Base-by-base conservation (phyloP, 2,329 filamentous ascomycete species). In the Aschersonia sp. region DNA sequence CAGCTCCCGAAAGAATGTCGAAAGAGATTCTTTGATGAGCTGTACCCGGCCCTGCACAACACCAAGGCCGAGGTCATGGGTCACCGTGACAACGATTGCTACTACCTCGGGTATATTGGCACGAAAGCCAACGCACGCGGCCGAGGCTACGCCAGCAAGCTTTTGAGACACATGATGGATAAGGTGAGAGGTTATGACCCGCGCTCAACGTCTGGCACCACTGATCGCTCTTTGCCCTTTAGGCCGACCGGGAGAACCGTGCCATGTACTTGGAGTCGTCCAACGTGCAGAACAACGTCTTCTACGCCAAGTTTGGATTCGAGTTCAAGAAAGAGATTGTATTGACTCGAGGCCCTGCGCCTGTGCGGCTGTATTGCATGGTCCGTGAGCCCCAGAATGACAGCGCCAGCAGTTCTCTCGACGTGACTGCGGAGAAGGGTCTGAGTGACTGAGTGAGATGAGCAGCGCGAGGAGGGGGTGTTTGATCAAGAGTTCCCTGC, bases 61-160 rank as follows among this genome's bases (percentile, higher is more conserved):
- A 82, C 82, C 58, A 89, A 89, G 69, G 68, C 72, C 51, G 71
- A 77, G 51, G 72, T 85, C 51, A 75, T 92, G 63, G 81, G 82
- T 29, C 70, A 75, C 40, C 73, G 79, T 46, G 81, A 87, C 59
- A 62, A 70, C 55, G 71, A 83, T 51, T 80, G 76, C 59, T 92
- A 85, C 73, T 92, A 92, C 62, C 78, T 94, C 47, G 84, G 88
- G 44, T 92, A 90, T 63, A 71, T 94, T 51, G 87, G 86, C 52
- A 88, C 84, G 46, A 83, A 81, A 62, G 79, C 83, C 35, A 72
- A 70, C 51, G 78, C 81, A 5, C 77, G 83, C 51, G 78, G 85
- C 44, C 81, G 81, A 55, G 86, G 87, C 9, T 86, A 86, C 62
- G 84, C 79, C 12, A 73, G 73, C 54, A 81, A 78, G 65, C 71